phyloP scores from a whole-genome alignment of 23 red algal species.

The Gracilariopsis chorda region DNA sequence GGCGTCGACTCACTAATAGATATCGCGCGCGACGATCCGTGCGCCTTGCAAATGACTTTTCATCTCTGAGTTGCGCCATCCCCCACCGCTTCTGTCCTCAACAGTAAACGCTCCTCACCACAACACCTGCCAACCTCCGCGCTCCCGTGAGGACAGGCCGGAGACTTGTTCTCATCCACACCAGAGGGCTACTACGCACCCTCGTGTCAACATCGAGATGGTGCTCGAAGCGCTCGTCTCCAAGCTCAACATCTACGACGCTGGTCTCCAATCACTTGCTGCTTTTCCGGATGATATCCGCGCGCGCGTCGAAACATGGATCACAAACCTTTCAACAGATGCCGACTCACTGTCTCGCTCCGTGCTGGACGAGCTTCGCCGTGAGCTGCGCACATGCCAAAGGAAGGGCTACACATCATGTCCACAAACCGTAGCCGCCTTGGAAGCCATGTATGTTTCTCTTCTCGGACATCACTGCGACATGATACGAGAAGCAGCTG shows the following conservation, averaged over 20 bases:
- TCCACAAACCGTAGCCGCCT: conserved; percentile 63
- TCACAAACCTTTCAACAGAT: conserved; percentile 30
- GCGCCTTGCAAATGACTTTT: too few relatives aligned
- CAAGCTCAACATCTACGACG: conserved; percentile 31
- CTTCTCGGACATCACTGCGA: conserved; percentile 72
- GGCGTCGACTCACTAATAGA: too few relatives aligned
- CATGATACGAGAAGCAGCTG: conserved; percentile 77
- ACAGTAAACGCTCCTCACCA: neutral
- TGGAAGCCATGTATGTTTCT: conserved; percentile 73
- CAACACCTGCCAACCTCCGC: neutral
- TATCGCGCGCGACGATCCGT: too few relatives aligned
- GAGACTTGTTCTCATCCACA: too few relatives aligned
- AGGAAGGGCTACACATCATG: conserved; percentile 43
- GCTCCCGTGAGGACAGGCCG: too few relatives aligned
- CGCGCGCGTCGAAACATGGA: conserved; percentile 54
- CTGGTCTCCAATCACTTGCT: conserved; percentile 53
- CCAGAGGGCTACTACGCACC: too few relatives aligned
- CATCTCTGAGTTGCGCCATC: neutral
- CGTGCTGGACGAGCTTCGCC: conserved; percentile 62
- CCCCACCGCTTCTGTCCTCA: neutral
- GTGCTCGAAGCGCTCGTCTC: conserved; percentile 29
- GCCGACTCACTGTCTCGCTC: conserved; percentile 22
- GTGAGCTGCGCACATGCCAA: conserved; percentile 57
- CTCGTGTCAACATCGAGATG: too few relatives aligned
- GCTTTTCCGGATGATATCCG: conserved; percentile 48